phyloP scores from a whole-genome alignment of 2,329 filamentous ascomycete species.

The Diplodia corticola region DNA sequence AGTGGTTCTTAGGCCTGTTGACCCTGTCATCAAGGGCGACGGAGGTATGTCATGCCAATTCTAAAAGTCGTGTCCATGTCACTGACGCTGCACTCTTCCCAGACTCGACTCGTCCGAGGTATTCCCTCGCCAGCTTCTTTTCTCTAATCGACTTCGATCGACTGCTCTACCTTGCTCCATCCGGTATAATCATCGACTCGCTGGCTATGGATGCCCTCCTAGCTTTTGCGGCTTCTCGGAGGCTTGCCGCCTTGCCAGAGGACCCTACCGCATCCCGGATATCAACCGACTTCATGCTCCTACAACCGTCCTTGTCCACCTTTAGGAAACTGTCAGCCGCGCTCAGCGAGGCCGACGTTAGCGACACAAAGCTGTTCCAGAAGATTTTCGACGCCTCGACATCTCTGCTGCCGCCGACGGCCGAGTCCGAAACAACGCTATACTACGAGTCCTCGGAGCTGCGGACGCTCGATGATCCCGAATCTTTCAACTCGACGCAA shows the following conservation, averaged over 20 bases:
- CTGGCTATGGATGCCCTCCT: conserved; percentile 48
- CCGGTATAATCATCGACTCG: conserved; percentile 49
- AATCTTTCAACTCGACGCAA: conserved; percentile 47
- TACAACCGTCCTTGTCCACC: conserved; percentile 38
- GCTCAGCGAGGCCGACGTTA: conserved; percentile 27
- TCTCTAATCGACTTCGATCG: conserved; percentile 48
- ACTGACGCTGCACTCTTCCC: not conserved
- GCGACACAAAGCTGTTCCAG: conserved; percentile 39
- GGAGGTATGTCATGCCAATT: conserved; percentile 30
- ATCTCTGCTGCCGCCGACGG: conserved; percentile 34
- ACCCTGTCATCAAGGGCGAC: conserved; percentile 39
- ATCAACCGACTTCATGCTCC: conserved; percentile 41
- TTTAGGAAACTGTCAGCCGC: conserved; percentile 36
- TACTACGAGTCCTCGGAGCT: conserved; percentile 39
- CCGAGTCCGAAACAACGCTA: conserved; percentile 42
- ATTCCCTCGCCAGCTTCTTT: conserved; percentile 49
- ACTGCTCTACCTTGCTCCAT: conserved; percentile 47
- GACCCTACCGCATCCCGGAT: conserved; percentile 34
- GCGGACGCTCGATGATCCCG: conserved; percentile 26
- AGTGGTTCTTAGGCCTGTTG: conserved; percentile 47
- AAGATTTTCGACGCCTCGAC: conserved; percentile 33
- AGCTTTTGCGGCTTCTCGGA: conserved; percentile 41
- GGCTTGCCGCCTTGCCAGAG: conserved; percentile 39
- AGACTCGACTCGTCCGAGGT: conserved; percentile 35
- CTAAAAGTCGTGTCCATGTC: not conserved